Evolutionary conservation across 164 flowering plant species (phyloP).

Genomic region (Vitis riparia): DNA sequence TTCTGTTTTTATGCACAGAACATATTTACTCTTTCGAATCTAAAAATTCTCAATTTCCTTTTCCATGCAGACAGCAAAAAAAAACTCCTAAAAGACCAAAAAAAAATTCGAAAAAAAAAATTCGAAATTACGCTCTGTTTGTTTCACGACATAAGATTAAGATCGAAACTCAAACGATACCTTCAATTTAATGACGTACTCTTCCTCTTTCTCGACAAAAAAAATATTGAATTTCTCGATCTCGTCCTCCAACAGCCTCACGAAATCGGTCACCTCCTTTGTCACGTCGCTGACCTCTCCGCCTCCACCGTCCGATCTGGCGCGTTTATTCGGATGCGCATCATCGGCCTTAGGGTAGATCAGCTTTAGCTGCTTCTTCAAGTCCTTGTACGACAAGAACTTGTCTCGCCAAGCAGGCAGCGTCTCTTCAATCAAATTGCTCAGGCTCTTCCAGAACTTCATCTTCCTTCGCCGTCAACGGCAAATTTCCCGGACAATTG

Average conservation of each 20-base stretch:
- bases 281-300: constrained; percentile 13
- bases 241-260: constrained; percentile 41
- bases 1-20: too few relatives aligned
- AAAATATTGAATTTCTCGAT: constrained; percentile 50
- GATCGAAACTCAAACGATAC: constrained; percentile 11
- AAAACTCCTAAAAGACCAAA: neutral
- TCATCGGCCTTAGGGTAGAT: constrained; percentile 27
- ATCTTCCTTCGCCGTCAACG: constrained; percentile 13
- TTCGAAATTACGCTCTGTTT: neutral
- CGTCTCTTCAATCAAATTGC: constrained; percentile 37
- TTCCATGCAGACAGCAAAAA: neutral
- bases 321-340: constrained; percentile 20
- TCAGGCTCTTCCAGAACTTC: constrained; percentile 51
- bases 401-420: constrained; percentile 60
- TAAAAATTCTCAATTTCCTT: too few relatives aligned
- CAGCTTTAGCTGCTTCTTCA: constrained; percentile 47
- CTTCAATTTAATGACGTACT: constrained; percentile 44
- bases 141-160: neutral
- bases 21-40: too few relatives aligned
- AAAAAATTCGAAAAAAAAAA: neutral
- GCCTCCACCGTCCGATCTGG: constrained; percentile 17
- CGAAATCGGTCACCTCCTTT: constrained; percentile 38
- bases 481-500: too few relatives aligned
- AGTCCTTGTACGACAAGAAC: constrained; percentile 51
- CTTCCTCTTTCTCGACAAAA: constrained; percentile 47